Base-by-base conservation (phyloP, 2,329 filamentous ascomycete species). In the Lachnellula occidentalis region DNA sequence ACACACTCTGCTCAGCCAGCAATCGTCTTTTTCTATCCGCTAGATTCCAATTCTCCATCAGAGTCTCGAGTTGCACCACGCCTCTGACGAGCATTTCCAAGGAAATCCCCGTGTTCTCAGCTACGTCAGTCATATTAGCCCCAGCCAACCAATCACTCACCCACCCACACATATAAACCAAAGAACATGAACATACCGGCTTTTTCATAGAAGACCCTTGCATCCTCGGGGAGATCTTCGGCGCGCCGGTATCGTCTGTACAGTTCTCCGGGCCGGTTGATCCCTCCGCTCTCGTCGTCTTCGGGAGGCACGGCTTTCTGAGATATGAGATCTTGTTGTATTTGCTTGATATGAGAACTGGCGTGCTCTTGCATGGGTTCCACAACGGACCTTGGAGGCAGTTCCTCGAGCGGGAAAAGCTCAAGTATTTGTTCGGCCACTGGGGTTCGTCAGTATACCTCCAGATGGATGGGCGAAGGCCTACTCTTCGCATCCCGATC, bases 221-320 rank as follows among this genome's bases (percentile, higher is more conserved):
- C 75, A 3, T 63, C 58, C 7, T 70, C 68, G 1, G 74, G 70
- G 31, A 80, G 67, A 8, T 79, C 75, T 4, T 71, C 69, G n/a
- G 70, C 64, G 5, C 54, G 69, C 15, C 71, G 70, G 58, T 72
- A 75, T 4, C 66, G 57, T 36, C 63, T 64, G 55, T 75, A 70
- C 11, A 67, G 56, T 2, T 69, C 67, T 1, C 72, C 73, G 7
- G 69, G 59, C 31, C 71, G 63, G 24, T 58, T 61, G 3, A 68
- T 36, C 9, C 56, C 50, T 31, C 56, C 34, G 1, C 51, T 41
- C 17, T 56, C 57, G 22, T 48, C 48, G 5, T 65, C 63, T 14
- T 55, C 39, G 5, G 51, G 51, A 24, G 58, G 62, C 27, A 66
- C 57, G 19, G 64, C 61, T n/a, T 63, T 62, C 43, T 69, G 67